phyloP scores from a whole-genome alignment of 176 grass and related monocot genomes.

The Cymbopogon citratus region DNA sequence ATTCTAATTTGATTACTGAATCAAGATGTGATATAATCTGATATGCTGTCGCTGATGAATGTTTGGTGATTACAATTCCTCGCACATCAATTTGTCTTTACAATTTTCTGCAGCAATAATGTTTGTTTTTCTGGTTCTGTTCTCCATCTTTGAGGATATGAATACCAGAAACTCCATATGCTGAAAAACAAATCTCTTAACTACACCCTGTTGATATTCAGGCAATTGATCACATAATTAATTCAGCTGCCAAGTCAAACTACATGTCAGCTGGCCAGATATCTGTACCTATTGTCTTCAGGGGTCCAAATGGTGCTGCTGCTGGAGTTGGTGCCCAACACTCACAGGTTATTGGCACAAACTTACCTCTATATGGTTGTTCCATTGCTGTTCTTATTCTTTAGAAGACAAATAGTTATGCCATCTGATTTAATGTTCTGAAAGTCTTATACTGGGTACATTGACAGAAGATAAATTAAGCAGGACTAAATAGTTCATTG shows the following conservation, averaged over 20 bases:
- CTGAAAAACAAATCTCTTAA: background rate
- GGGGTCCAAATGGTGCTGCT: slow-evolving; percentile 89
- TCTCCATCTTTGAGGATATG: slow-evolving; percentile 14
- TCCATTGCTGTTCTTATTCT: background rate
- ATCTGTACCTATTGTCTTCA: slow-evolving; percentile 86
- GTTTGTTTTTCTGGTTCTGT: background rate
- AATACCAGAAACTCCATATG: background rate
- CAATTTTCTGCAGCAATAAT: background rate
- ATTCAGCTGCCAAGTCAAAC: slow-evolving; percentile 96
- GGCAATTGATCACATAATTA: slow-evolving; percentile 99
- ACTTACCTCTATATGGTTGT: background rate
- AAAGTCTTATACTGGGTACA: background rate
- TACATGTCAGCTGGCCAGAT: slow-evolving; percentile 97
- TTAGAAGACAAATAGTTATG: background rate
- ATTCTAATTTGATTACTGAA: background rate
- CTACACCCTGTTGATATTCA: slow-evolving; percentile 35
- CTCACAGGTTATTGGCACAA: slow-evolving; percentile 61
- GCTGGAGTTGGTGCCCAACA: slow-evolving; percentile 98
- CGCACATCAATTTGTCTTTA: background rate
- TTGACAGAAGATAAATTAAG: background rate
- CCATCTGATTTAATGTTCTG: background rate
- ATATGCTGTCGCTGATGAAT: background rate
- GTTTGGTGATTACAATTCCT: background rate
- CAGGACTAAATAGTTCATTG: background rate
- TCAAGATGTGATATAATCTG: background rate